Evolutionary conservation across 2,329 filamentous ascomycete genomes (phyloP).

Genomic region (Nectriaceae sp.): DNA sequence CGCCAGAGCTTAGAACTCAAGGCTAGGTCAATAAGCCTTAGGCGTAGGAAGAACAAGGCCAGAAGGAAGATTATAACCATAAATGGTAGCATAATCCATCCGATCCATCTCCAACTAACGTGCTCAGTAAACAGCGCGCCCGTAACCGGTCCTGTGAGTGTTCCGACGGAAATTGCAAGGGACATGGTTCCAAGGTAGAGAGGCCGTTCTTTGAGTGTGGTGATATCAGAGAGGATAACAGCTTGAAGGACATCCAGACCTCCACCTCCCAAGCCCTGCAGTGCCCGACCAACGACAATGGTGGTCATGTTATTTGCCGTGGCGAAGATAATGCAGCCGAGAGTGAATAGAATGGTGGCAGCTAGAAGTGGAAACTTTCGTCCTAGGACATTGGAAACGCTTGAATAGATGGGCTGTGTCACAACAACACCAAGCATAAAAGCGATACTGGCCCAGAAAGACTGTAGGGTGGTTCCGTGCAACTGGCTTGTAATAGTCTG

Average conservation of each 20-base stretch:
- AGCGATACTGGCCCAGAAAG: conserved; percentile 72
- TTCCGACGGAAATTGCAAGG: conserved; percentile 23
- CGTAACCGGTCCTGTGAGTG: conserved; percentile 25
- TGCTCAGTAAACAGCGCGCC: conserved; percentile 28
- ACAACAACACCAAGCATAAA: conserved; percentile 67
- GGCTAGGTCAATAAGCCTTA: conserved; percentile 2
- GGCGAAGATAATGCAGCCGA: conserved; percentile 43
- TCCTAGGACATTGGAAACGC: conserved; percentile 36
- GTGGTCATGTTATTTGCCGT: conserved; percentile 30
- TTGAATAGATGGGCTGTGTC: conserved; percentile 49
- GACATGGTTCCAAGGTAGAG: conserved; percentile 28
- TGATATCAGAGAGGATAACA: conserved; percentile 37
- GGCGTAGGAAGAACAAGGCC: conserved; percentile 25
- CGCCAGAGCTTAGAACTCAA: conserved; percentile 15
- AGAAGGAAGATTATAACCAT: conserved; percentile 20
- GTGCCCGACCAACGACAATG: conserved; percentile 32
- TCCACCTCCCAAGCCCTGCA: conserved; percentile 37
- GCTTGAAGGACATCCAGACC: conserved; percentile 33
- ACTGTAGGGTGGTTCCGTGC: conserved; percentile 57
- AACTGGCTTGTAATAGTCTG: conserved; percentile 50
- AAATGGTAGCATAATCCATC: conserved; percentile 36
- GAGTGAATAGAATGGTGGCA: conserved; percentile 34
- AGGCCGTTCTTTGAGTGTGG: conserved; percentile 33
- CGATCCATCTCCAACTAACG: conserved; percentile 34
- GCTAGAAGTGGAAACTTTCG: conserved; percentile 33